A percentile compares a stretch with the other conserved stretches of the same genome.
phyloP scores from a whole-genome alignment of 768 basidiomycete genomes.

The Mycena pura region DNA sequence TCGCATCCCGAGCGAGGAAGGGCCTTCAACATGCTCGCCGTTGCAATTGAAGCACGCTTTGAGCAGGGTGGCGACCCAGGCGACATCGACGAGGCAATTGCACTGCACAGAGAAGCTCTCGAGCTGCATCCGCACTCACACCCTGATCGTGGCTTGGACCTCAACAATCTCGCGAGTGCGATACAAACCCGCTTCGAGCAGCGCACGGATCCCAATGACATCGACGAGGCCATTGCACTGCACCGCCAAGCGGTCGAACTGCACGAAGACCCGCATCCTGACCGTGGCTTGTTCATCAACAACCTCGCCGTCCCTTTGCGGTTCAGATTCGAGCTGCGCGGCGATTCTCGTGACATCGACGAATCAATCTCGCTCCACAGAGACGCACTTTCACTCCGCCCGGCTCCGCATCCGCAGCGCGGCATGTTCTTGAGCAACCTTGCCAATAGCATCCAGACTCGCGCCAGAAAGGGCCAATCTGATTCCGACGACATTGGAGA shows the following conservation, averaged over 20 bases:
- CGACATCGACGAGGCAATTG: constrained; percentile 27
- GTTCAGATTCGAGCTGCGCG: too few relatives aligned
- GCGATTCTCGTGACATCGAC: too few relatives aligned
- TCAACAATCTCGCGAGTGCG: constrained; percentile 25
- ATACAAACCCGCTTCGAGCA: constrained; percentile 33
- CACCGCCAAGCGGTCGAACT: constrained; percentile 27
- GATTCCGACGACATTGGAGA: too few relatives aligned
- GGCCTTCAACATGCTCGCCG: constrained; percentile 15
- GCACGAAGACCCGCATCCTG: constrained; percentile 27
- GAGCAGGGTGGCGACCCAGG: constrained; percentile 22
- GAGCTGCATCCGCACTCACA: constrained; percentile 16
- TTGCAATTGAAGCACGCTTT: constrained; percentile 25
- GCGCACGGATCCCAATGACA: constrained; percentile 32
- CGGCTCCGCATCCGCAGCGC: too few relatives aligned
- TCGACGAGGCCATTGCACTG: constrained; percentile 34
- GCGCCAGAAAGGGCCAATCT: too few relatives aligned
- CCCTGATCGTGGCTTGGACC: neutral
- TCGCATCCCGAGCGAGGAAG: constrained; percentile 3
- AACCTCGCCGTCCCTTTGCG: too few relatives aligned
- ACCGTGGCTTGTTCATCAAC: too few relatives aligned
- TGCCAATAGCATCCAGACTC: too few relatives aligned
- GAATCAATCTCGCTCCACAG: too few relatives aligned
- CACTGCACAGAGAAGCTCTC: constrained; percentile 13
- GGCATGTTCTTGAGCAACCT: too few relatives aligned
- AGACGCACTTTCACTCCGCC: too few relatives aligned